Base-by-base conservation (phyloP, 768 basidiomycete genomes). In the Suillus decipiens region DNA sequence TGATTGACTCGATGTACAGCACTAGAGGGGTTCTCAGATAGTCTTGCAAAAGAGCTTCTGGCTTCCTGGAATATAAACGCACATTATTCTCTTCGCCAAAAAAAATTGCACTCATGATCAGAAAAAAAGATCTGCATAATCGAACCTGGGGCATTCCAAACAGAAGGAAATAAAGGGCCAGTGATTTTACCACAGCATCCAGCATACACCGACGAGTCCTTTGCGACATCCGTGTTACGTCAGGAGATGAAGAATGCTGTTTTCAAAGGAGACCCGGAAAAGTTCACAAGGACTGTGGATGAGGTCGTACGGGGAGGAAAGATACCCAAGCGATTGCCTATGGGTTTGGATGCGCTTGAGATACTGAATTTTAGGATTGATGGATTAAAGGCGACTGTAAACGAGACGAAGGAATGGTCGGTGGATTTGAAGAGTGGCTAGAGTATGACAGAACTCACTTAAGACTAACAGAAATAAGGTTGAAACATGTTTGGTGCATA, bases 231-330 rank as follows among this genome's bases (percentile, higher is more conserved):
- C 2, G n/a, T 22, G 11, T 5, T 45, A 11, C 43, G 43, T 45
- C n/a, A 22, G n/a, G 22, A 2, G 19, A 2, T 45, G 5, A 5
- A 45, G 5, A 2, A 11, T 12, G n/a, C 2, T 0, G n/a, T 45
- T 22, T 45, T n/a, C 4, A 11, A 22, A 45, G 43, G 43, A 22
- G n/a, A 45, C 5, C 10, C 43, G 1, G n/a, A 45, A 10, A 45
- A 45, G 11, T 22, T 45, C n/a, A 12, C 43, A 11, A 10, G n/a
- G 11, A 45, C 43, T 12, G 11, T 45, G 43, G 5, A 45, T 12
- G 11, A 45, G 43, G 11, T 45, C 5, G n/a, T 45, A 2, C 43
- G 22, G 43, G 10, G 43, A 22, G 43, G 43, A 11, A 45, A 22
- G n/a, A 45, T 45, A 45, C 43, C 43, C 5, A 5, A n/a, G 43